Evolutionary conservation across 192 early-diverging fungal genomes (phyloP), one percentile per base, ranked within the genome.

Genomic region (Ambispora gerdemannii): DNA sequence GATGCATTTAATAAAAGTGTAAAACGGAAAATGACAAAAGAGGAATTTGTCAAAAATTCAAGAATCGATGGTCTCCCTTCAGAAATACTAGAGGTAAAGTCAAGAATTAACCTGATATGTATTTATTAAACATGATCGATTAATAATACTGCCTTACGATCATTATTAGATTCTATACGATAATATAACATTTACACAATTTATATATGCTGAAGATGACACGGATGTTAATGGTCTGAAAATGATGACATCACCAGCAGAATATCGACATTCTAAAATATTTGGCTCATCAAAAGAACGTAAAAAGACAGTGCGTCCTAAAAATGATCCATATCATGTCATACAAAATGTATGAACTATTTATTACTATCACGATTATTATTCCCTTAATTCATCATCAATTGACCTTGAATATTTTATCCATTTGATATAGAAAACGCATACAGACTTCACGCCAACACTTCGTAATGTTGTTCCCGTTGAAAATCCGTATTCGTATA

Each of bases 1-100:
- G 93, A 94, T 73, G 90, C 91, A 8, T 92, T 93, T 77, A 94
- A 94, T 72, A 89, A 90, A 43, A 84, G 84, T 53, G 86, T 93
- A 22, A 82, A 82, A 38, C 84, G 86, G 47, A 93, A 93, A 74
- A 94, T 94, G 86, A 86, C 80, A n/a, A 91, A 89, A 78, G 81
- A 86, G 7, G 87, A 90, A 64, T 94, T 92, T 70, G 83, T 93
- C 38, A 77, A 78, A 65, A 87, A 85, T 43, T 87, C 89, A 24
- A 85, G 84, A 63, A 87, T 93, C 56, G 89, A 91, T 34, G 88
- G 83, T 8, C 82, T 82, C 49, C 85, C 88, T 22, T 75, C 80
- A 33, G 90, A 91, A 74, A 81, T 93, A 32, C 74, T 93, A 60
- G 89, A 91, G 74, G 87, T 91, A 66, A 3, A 36, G 35, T 35